Conservation (phyloP, 2,329 filamentous ascomycete genomes). For the Byssochlamys sp. region DNA sequence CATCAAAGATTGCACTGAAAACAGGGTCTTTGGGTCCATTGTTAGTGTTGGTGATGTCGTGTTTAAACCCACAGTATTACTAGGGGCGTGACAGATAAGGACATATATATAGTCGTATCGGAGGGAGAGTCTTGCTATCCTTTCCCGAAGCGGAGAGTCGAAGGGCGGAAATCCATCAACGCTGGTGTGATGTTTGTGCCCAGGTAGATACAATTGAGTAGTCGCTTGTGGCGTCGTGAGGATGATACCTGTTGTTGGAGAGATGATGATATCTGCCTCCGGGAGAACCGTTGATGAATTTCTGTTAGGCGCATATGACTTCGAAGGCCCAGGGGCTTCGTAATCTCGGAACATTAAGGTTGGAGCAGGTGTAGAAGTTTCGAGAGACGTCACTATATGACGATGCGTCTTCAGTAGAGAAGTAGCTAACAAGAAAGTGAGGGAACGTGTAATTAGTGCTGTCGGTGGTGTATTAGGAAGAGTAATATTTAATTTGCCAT, state of each 20-base stretch:
- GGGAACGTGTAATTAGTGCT: not conserved
- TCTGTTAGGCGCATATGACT: not conserved
- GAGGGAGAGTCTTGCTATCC: constrained; percentile 43
- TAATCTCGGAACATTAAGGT: constrained; percentile 21
- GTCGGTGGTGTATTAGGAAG: not conserved
- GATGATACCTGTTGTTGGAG: constrained; percentile 59
- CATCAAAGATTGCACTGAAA: constrained; percentile 11
- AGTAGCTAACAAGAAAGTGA: constrained; percentile 6
- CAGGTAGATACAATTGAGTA: constrained; percentile 62
- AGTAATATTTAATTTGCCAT: not conserved
- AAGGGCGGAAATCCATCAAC: constrained; percentile 11
- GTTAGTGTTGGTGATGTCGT: constrained; percentile 4
- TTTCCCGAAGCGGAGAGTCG: constrained; percentile 43
- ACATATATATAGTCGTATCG: constrained; percentile 62
- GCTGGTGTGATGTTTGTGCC: constrained; percentile 33
- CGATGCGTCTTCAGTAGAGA: constrained; percentile 18
- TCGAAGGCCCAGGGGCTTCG: not conserved
- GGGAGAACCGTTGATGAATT: not conserved
- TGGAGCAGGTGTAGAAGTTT: constrained; percentile 6
- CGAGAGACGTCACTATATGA: constrained; percentile 11
- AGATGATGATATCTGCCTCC: constrained; percentile 59
- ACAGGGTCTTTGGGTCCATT: constrained; percentile 3
- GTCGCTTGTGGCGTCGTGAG: constrained; percentile 62
- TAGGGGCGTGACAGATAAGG: constrained; percentile 45
- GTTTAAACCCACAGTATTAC: constrained; percentile 14